These are phyloP conservation scores for Dendrobium catenatum DNA, from an alignment of 106 monocot species.

Conservation along the genomic window DNA sequence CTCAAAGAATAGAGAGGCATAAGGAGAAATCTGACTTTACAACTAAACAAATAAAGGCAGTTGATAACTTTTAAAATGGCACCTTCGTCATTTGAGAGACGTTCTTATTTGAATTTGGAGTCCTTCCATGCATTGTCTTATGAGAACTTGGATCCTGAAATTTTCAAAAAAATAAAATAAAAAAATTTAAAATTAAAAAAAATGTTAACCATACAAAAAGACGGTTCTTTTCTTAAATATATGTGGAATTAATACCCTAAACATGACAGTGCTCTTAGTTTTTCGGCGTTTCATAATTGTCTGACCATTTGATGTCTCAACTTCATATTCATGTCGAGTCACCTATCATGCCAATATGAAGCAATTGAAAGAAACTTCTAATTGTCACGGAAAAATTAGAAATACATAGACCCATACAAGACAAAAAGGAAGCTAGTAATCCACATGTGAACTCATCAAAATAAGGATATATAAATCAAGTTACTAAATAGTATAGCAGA, in stretches of 20 bases:
- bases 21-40: neutral
- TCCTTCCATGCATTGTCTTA: conserved; percentile 19
- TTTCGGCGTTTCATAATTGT: conserved; percentile 80
- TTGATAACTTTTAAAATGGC: neutral
- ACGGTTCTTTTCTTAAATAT: neutral
- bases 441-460: neutral
- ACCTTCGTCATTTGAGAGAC: conserved; percentile 34
- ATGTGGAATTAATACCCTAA: conserved; percentile 43
- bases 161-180: too few relatives aligned
- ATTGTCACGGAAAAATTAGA: neutral
- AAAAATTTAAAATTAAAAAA: neutral
- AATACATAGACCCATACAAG: neutral
- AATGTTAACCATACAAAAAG: neutral
- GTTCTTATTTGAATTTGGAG: conserved; percentile 31
- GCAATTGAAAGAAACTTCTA: neutral
- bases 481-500: neutral
- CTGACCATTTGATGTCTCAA: conserved; percentile 76
- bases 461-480: neutral
- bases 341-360: conserved; percentile 32
- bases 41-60: neutral
- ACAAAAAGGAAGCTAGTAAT: neutral
- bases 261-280: conserved; percentile 74
- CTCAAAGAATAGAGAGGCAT: neutral
- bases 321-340: conserved; percentile 91
- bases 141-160: conserved; percentile 42